These are phyloP conservation scores for Mentha longifolia DNA, from an alignment of 257 asterid species.

Conservation along the genomic window DNA sequence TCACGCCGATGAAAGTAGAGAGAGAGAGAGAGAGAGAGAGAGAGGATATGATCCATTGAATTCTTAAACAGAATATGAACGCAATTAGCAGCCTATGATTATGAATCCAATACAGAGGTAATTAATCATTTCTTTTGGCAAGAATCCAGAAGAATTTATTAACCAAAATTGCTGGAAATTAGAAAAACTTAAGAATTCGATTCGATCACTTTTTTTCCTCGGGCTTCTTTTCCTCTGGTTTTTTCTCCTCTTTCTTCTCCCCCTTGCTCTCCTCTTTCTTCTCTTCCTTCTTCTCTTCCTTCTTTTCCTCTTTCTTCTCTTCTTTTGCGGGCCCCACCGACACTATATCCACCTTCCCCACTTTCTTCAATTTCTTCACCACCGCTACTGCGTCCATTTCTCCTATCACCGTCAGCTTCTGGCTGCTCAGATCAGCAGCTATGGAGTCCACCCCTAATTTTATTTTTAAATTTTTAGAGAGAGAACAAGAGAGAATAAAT, in stretches of 20 bases:
- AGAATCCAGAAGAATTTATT: conserved; percentile 18
- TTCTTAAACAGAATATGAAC: background rate
- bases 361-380: conserved; percentile 64
- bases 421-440: conserved; percentile 56
- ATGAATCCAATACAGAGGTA: background rate
- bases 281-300: conserved; percentile 53
- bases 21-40: background rate
- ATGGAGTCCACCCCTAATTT: conserved; percentile 64
- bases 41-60: no score
- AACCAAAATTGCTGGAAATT: background rate
- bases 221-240: conserved; percentile 50
- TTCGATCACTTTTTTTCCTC: conserved; percentile 26
- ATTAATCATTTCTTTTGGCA: background rate
- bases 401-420: conserved; percentile 64
- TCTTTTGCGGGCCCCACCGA: conserved; percentile 62
- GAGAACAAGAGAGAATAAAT: background rate
- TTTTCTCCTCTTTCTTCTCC: conserved; percentile 44
- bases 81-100: background rate
- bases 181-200: background rate
- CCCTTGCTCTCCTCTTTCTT: conserved; percentile 41
- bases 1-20: background rate
- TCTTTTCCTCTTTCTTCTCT: conserved; percentile 51
- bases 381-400: conserved; percentile 69
- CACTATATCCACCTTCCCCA: conserved; percentile 54
- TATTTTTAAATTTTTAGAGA: no score